A percentile compares a stretch with the other conserved stretches of the same genome.
Conservation (phyloP, 129 eudicot genomes). For the Rutidosis leptorrhynchoides region DNA sequence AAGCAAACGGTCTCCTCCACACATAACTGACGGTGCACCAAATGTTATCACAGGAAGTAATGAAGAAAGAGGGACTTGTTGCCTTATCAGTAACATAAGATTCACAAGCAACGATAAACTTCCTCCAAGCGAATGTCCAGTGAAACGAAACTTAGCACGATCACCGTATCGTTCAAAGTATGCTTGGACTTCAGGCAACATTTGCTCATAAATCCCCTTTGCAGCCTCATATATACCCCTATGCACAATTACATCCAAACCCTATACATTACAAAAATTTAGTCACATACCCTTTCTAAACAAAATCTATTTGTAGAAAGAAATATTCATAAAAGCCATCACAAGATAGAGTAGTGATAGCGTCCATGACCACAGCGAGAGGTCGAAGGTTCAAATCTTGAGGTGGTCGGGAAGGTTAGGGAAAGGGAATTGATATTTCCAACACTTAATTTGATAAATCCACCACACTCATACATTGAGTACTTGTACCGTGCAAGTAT, state of each 20-base stretch:
- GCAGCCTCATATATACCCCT: slow-evolving; percentile 98
- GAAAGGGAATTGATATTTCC: no score
- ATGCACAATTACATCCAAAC: slow-evolving; percentile 78
- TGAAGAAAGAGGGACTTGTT: slow-evolving; percentile 63
- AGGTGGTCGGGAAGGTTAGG: no score
- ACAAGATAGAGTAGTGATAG: no score
- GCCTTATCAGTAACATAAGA: slow-evolving; percentile 81
- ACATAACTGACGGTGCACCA: slow-evolving; percentile 88
- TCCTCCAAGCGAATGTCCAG: slow-evolving; percentile 99
- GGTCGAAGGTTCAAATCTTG: no score
- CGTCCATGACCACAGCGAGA: no score
- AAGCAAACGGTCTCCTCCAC: slow-evolving; percentile 86
- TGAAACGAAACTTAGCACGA: slow-evolving; percentile 74
- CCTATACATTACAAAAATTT: slow-evolving; percentile 37
- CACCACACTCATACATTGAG: no score
- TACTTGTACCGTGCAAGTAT: no score
- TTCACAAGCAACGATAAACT: slow-evolving; percentile 80
- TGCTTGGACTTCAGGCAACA: slow-evolving; percentile 77
- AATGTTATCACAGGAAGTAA: slow-evolving; percentile 84
- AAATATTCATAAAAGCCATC: not conserved
- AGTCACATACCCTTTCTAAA: not conserved
- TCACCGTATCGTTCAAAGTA: slow-evolving; percentile 57
- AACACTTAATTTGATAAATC: no score
- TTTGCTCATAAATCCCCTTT: slow-evolving; percentile 87
- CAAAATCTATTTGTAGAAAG: not conserved